These are phyloP conservation scores for Epichloe sylvatica DNA, from an alignment of 2,329 filamentous ascomycete genomes.

Conservation along the genomic window DNA sequence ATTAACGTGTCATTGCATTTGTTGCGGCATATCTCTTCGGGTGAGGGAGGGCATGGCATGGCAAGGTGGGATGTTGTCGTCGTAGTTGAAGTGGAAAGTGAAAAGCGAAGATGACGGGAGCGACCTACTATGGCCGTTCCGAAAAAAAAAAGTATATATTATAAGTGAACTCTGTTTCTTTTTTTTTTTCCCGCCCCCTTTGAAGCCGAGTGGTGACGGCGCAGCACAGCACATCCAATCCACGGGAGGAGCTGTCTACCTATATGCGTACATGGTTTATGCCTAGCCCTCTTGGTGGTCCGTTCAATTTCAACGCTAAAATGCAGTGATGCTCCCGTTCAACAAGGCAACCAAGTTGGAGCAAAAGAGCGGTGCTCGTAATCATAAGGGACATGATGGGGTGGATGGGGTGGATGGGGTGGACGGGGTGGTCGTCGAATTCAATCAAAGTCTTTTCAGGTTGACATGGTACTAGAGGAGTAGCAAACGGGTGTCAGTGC, in stretches of 20 bases:
- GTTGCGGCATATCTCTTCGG: neutral
- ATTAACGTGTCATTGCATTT: neutral
- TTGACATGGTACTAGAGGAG: constrained; percentile 6
- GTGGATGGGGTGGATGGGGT: neutral
- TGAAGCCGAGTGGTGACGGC: neutral
- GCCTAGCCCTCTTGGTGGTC: neutral
- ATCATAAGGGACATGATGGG: neutral
- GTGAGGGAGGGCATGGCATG: neutral
- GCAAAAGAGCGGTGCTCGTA: neutral
- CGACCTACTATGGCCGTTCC: neutral
- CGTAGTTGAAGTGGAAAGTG: neutral
- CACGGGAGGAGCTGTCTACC: too few relatives aligned
- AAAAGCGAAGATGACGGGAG: neutral
- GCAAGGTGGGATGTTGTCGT: too few relatives aligned
- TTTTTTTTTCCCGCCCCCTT: too few relatives aligned
- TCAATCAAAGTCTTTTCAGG: constrained; percentile 2
- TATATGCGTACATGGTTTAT: too few relatives aligned
- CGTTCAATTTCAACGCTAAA: constrained; percentile 2
- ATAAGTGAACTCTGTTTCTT: too few relatives aligned
- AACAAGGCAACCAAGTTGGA: neutral
- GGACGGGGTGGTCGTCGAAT: neutral
- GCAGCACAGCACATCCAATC: neutral
- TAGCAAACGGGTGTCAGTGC: neutral
- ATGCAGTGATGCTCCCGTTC: neutral
- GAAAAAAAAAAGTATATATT: neutral